phyloP scores from a whole-genome alignment of 495 filamentous ascomycete genomes.

The Rhizodiscina lignyota region DNA sequence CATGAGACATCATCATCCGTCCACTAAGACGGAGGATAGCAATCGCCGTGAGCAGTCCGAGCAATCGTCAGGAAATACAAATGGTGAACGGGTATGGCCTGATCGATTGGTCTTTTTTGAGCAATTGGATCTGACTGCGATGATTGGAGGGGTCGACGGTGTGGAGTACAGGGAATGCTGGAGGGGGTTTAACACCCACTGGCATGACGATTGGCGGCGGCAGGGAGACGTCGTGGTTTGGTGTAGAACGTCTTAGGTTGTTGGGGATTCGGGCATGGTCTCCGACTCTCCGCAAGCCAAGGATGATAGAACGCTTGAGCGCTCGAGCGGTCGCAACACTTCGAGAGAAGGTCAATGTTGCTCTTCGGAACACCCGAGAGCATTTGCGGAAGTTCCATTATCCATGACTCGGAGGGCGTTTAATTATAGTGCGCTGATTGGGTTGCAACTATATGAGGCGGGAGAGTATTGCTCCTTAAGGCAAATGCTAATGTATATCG shows the following conservation, averaged over 20 bases:
- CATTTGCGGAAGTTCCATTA: no score
- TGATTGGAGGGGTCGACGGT: no score
- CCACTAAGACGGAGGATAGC: conserved; percentile 14
- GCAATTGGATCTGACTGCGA: conserved; percentile 22
- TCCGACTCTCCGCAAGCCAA: no score
- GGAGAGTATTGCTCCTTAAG: no score
- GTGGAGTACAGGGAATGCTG: conserved; percentile 47
- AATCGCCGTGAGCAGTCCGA: conserved; percentile 6
- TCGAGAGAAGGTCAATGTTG: no score
- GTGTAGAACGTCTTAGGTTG: conserved; percentile 25
- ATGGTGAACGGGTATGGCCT: conserved; percentile 30
- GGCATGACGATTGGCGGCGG: conserved; percentile 79
- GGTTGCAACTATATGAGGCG: no score
- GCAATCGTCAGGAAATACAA: conserved; percentile 6
- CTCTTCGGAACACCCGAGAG: no score
- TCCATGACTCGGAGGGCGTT: no score
- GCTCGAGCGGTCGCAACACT: no score
- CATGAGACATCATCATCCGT: conserved; percentile 20
- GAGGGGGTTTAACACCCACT: conserved; percentile 62
- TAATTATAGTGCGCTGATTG: no score
- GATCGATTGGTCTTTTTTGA: conserved; percentile 50
- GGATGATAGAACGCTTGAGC: no score
- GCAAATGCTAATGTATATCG: no score
- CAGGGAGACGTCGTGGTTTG: conserved; percentile 76
- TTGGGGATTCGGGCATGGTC: background rate